A percentile compares a stretch with the other conserved stretches of the same genome.
Conservation (phyloP, 2,329 filamentous ascomycete genomes). For the Didymellaceae sp. region DNA sequence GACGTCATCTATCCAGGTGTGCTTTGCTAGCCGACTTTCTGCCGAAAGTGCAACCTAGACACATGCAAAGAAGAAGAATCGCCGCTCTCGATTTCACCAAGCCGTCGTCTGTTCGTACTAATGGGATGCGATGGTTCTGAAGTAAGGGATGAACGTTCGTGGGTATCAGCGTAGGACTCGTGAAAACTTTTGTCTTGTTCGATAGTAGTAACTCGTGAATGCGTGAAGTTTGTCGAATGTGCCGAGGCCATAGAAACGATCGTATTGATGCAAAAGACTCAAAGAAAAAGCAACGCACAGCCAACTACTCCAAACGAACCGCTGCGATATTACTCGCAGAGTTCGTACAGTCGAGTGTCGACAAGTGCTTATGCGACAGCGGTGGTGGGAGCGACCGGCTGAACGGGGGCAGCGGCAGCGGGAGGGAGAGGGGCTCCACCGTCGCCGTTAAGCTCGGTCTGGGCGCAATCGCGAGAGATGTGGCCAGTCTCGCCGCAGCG, state of each 20-base stretch:
- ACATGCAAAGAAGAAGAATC: conserved; percentile 26
- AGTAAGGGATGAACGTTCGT: conserved; percentile 49
- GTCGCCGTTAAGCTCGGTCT: conserved; percentile 64
- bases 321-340: conserved; percentile 30
- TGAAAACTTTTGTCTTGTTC: conserved; percentile 47
- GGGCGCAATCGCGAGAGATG: conserved; percentile 94
- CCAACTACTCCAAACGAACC: conserved; percentile 2
- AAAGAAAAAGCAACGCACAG: conserved; percentile 19
- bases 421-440: conserved; percentile 36
- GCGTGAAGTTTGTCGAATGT: conserved; percentile 46
- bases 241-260: conserved; percentile 44
- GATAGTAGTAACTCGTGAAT: conserved; percentile 44
- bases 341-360: conserved; percentile 3
- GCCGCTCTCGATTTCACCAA: conserved; percentile 43
- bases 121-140: conserved; percentile 48
- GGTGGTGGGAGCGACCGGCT: conserved; percentile 51
- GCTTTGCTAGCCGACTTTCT: conserved; percentile 15
- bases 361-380: conserved; percentile 43
- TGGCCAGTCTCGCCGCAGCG: conserved; percentile 94
- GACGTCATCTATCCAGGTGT: conserved; percentile 37
- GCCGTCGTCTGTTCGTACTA: conserved; percentile 45
- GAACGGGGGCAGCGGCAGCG: conserved; percentile 31
- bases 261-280: conserved; percentile 28
- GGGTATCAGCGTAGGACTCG: conserved; percentile 55
- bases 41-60: conserved; percentile 12